phyloP scores from a whole-genome alignment of 371 early-diverging fungal species.

The Mortierella sp. region DNA sequence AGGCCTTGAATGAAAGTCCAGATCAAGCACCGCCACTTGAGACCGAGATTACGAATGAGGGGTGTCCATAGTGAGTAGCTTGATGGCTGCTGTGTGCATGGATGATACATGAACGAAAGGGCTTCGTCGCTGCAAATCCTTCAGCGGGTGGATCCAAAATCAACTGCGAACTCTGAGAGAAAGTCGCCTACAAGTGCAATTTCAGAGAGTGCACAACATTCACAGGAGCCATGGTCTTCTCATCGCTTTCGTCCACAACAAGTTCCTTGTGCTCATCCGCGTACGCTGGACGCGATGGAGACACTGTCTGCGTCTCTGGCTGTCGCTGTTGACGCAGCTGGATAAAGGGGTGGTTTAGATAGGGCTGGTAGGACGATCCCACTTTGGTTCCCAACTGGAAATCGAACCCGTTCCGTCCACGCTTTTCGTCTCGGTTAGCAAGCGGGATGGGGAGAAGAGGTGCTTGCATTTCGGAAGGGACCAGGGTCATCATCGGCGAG shows the following conservation, averaged over 20 bases:
- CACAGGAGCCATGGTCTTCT: background rate
- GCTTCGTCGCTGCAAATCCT: too few relatives aligned
- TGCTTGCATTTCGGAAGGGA: slow-evolving; percentile 19
- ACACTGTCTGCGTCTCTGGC: background rate
- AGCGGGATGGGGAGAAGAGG: background rate
- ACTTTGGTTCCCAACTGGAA: slow-evolving; percentile 9
- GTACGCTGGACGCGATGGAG: slow-evolving; percentile 28
- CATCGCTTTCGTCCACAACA: background rate
- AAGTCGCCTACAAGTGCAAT: slow-evolving; percentile 34
- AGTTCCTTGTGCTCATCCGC: slow-evolving; percentile 1
- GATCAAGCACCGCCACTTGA: too few relatives aligned
- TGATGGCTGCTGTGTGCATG: too few relatives aligned
- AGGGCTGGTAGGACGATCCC: slow-evolving; percentile 6
- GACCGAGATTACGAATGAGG: too few relatives aligned
- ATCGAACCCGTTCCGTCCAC: slow-evolving; percentile 24
- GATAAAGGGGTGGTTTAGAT: slow-evolving; percentile 28
- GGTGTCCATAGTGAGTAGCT: too few relatives aligned
- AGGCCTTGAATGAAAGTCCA: too few relatives aligned
- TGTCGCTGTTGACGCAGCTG: slow-evolving; percentile 25
- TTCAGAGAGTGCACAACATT: slow-evolving; percentile 19
- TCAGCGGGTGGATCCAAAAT: slow-evolving; percentile 14
- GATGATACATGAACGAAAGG: too few relatives aligned
- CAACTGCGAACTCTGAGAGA: slow-evolving; percentile 26
- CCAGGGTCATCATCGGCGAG: slow-evolving; percentile 22
- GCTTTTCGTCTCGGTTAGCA: slow-evolving; percentile 11